Percentiles rank a stretch among this genome's conserved stretches.
phyloP scores from a whole-genome alignment of 495 filamentous ascomycete genomes.

The Penicillium paxilli region DNA sequence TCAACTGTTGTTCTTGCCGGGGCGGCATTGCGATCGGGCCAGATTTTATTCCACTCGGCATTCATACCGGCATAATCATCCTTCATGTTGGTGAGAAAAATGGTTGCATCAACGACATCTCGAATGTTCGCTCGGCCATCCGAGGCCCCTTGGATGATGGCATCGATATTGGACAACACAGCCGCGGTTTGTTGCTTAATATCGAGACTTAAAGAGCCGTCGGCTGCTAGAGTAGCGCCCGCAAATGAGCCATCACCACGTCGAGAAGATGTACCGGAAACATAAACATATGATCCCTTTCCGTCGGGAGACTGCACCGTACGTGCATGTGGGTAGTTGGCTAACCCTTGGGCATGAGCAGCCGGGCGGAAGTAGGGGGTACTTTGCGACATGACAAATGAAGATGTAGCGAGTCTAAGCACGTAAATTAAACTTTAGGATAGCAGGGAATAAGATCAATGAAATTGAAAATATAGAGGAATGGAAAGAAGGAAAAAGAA shows the following conservation, averaged over 20 bases:
- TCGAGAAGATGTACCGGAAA: constrained; percentile 30
- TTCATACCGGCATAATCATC: constrained; percentile 35
- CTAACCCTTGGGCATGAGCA: constrained; percentile 28
- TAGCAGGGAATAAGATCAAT: not conserved
- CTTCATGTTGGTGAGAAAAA: constrained; percentile 32
- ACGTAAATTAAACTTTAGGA: not conserved
- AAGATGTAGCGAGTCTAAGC: not conserved
- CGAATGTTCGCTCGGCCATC: constrained; percentile 25
- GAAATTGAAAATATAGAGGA: too few species aligned
- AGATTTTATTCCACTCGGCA: constrained; percentile 35
- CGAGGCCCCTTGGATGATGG: constrained; percentile 30
- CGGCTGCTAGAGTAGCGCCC: constrained; percentile 23
- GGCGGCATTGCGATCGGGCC: constrained; percentile 28
- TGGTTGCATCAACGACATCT: constrained; percentile 33
- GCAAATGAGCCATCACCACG: constrained; percentile 25
- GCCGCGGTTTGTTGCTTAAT: constrained; percentile 34
- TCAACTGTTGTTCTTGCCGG: constrained; percentile 36
- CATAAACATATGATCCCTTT: constrained; percentile 27
- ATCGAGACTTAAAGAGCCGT: constrained; percentile 27
- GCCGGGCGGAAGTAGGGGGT: constrained; percentile 29
- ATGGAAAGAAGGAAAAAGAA: too few species aligned
- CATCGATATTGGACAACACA: constrained; percentile 31
- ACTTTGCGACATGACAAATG: constrained; percentile 22
- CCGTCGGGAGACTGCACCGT: constrained; percentile 15
- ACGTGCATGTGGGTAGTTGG: constrained; percentile 34